Conservation (phyloP, 2,329 filamentous ascomycete genomes). For the Sclerotinia trifoliorum region DNA sequence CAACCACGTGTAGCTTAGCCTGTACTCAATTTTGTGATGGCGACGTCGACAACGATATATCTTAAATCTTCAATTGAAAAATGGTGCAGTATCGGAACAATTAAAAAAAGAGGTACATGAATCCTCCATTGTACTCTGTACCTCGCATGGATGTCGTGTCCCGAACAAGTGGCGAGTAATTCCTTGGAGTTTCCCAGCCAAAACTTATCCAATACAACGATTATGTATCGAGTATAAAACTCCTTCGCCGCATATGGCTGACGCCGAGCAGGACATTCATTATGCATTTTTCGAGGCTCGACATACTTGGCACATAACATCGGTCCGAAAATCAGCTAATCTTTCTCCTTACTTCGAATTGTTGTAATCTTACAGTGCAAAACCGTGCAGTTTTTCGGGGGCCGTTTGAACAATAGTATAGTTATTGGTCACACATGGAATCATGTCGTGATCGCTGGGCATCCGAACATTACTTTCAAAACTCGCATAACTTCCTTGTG, state of each 20-base stretch:
- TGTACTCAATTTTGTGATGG: neutral
- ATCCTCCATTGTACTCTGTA: neutral
- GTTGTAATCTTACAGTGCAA: neutral
- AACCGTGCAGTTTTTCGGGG: neutral
- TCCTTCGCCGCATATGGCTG: slow-evolving; percentile 3
- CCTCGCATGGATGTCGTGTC: slow-evolving; percentile 7
- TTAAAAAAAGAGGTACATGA: neutral
- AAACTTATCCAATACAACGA: slow-evolving; percentile 6
- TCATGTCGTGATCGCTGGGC: neutral
- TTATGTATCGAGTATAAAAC: neutral
- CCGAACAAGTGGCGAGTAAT: neutral
- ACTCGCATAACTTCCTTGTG: neutral
- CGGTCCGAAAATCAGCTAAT: slow-evolving; percentile 9
- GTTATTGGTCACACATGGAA: neutral
- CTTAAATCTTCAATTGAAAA: neutral
- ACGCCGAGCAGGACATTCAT: neutral
- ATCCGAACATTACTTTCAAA: neutral
- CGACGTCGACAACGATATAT: neutral
- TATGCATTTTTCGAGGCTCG: neutral
- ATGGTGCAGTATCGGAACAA: neutral
- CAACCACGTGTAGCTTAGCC: slow-evolving; percentile 9
- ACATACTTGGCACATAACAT: slow-evolving; percentile 17
- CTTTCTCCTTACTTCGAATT: neutral
- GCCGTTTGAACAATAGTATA: neutral
- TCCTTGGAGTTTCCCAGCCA: neutral